Evolutionary conservation across 169 alveolate genomes (phyloP), one percentile per base, ranked within the genome.

Genomic region (Plasmodium gallinaceum): DNA sequence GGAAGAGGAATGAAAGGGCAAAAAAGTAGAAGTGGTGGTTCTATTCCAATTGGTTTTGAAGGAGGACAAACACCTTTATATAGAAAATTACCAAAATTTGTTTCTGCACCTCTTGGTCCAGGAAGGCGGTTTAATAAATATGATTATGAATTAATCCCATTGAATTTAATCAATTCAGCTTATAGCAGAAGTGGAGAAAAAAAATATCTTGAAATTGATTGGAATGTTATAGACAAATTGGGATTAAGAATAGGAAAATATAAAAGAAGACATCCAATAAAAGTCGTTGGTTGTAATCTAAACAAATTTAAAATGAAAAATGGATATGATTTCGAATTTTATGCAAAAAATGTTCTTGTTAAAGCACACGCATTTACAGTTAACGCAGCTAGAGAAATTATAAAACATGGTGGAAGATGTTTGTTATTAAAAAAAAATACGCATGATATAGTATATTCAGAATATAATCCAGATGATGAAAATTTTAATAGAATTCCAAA

Each of bases 1-100:
- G 92, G 93, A 26, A 54, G 96, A 37, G 96, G 96, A 7, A 90
- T 93, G 92, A 94, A 94, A 64, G 96, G 96, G 24, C 96, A 94
- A 87, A 94, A 92, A 64, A 94, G 93, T 86, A 51, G 96, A 88
- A 90, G 95, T 26, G 96, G 96, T 7, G 76, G 92, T n/a, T 94
- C 93, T 32, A 66, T 92, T 22, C 92, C 88, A 7, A 18, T 78
- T 16, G 95, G 92, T 12, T 94, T 94, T 75, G 95, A 92, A 64
- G 96, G 96, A 16, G 96, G 96, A 39, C 96, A 94, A 69, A 92
- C 93, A 52, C 96, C 96, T 26, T 65, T 94, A 54, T 94, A 94
- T 88, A 87, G 96, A 26, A 83, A 93, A 66, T 74, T 94, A 68
- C 96, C 96, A 22, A 94, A 94, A 76, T 94, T 92, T 60, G 96